Percentiles rank a stretch among this genome's conserved stretches.
These are phyloP conservation scores for Leccinum imitatum DNA, from an alignment of 768 basidiomycete species.

Conservation along the genomic window DNA sequence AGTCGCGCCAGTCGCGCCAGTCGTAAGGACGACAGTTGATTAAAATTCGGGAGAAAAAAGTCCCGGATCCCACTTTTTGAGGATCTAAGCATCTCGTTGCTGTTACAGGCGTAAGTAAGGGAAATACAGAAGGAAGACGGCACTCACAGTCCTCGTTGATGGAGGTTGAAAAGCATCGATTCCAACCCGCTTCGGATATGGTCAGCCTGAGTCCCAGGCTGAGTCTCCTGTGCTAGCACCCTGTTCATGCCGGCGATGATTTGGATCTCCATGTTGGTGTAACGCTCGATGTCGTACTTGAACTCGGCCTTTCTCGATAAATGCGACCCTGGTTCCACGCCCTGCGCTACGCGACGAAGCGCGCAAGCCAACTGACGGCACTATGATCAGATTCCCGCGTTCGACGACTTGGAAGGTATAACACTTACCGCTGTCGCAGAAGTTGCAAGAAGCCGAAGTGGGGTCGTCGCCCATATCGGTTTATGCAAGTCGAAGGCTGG, in stretches of 20 bases:
- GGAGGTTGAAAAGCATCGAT: background rate
- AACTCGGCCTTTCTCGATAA: background rate
- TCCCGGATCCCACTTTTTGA: no score
- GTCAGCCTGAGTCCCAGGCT: no score
- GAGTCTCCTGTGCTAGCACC: background rate
- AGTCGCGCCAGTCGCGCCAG: no score
- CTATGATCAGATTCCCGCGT: background rate
- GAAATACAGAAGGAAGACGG: no score
- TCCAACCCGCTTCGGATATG: no score
- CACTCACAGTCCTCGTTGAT: constrained; percentile 17
- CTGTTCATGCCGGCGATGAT: background rate
- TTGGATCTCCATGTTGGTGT: background rate
- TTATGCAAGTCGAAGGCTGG: background rate
- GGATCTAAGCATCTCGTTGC: no score
- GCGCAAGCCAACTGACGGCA: background rate
- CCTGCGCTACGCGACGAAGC: background rate
- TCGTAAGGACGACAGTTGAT: no score
- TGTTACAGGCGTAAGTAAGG: no score
- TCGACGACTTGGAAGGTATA: background rate
- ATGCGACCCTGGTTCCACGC: background rate
- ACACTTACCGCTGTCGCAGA: background rate
- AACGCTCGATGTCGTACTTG: background rate
- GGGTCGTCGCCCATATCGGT: background rate
- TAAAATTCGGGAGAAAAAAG: no score
- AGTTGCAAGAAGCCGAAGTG: background rate